Evolutionary conservation across 371 early-diverging fungal species (phyloP).

Genomic region (Saksenaea oblongispora): DNA sequence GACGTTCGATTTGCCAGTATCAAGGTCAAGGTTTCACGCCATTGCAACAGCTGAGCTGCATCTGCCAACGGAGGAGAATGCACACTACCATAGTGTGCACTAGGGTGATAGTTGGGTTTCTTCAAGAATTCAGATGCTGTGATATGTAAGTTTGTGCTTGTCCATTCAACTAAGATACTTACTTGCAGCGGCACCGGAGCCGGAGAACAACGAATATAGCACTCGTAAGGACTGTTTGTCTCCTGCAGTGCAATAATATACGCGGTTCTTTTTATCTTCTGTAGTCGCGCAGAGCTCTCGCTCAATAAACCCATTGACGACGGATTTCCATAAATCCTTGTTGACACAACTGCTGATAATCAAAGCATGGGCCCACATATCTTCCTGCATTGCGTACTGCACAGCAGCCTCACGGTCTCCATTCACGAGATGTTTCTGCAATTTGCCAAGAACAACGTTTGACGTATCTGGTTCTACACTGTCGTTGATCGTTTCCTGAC

Average conservation of each 20-base stretch:
- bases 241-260: slow-evolving; percentile 33
- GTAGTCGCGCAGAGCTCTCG: slow-evolving; percentile 51
- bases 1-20: slow-evolving; percentile 86
- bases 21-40: slow-evolving; percentile 73
- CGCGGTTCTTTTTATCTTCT: slow-evolving; percentile 25
- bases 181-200: slow-evolving; percentile 62
- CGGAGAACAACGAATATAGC: slow-evolving; percentile 75
- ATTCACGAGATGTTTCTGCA: slow-evolving; percentile 67
- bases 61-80: slow-evolving; percentile 13
- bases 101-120: slow-evolving; percentile 23
- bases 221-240: slow-evolving; percentile 70
- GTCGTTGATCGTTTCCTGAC: slow-evolving; percentile 16
- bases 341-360: slow-evolving; percentile 86
- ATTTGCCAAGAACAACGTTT: slow-evolving; percentile 42
- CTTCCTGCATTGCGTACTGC: slow-evolving; percentile 65
- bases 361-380: slow-evolving; percentile 89
- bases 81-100: slow-evolving; percentile 25
- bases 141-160: not conserved
- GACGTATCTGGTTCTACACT: slow-evolving; percentile 19
- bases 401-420: slow-evolving; percentile 83
- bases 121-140: slow-evolving; percentile 39
- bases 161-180: slow-evolving; percentile 11
- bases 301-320: slow-evolving; percentile 69
- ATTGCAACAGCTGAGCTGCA: slow-evolving; percentile 50
- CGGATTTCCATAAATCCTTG: slow-evolving; percentile 82